These are phyloP conservation scores for Sclerotiophoma versabilis DNA, from an alignment of 2,329 filamentous ascomycete species.

Conservation along the genomic window DNA sequence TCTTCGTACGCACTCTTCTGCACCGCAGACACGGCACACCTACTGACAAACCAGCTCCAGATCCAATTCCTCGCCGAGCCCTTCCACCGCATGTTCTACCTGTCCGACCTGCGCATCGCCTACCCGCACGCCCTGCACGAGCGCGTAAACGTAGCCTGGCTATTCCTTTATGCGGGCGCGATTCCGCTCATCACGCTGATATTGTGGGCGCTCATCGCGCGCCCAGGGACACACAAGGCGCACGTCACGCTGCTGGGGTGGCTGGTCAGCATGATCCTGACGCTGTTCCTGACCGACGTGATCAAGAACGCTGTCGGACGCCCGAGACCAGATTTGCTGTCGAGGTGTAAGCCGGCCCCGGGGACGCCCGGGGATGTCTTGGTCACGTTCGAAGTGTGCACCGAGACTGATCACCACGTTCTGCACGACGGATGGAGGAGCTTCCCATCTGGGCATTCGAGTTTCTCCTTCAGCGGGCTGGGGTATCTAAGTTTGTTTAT, in stretches of 20 bases:
- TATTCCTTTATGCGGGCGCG: slow-evolving; percentile 79
- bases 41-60: slow-evolving; percentile 49
- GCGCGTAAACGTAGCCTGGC: slow-evolving; percentile 78
- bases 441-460: slow-evolving; percentile 82
- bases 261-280: slow-evolving; percentile 73
- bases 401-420: slow-evolving; percentile 69
- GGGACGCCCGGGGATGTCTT: slow-evolving; percentile 63
- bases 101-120: slow-evolving; percentile 83
- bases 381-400: slow-evolving; percentile 74
- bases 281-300: slow-evolving; percentile 81
- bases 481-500: slow-evolving; percentile 77
- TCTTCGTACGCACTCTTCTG: slow-evolving; percentile 59
- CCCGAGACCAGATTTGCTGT: slow-evolving; percentile 84
- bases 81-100: slow-evolving; percentile 92
- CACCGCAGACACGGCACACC: not conserved
- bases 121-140: slow-evolving; percentile 87
- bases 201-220: slow-evolving; percentile 67
- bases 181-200: slow-evolving; percentile 73
- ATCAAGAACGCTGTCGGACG: slow-evolving; percentile 88
- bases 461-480: slow-evolving; percentile 79
- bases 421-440: slow-evolving; percentile 85
- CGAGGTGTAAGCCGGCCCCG: slow-evolving; percentile 77
- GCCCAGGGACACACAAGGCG: slow-evolving; percentile 75
- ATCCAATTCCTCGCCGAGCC: slow-evolving; percentile 76
- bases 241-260: slow-evolving; percentile 87